Percentiles rank a stretch among this genome's conserved stretches.
Evolutionary conservation across 2,329 filamentous ascomycete species (phyloP).

Genomic region (Fusarium goolgardi): DNA sequence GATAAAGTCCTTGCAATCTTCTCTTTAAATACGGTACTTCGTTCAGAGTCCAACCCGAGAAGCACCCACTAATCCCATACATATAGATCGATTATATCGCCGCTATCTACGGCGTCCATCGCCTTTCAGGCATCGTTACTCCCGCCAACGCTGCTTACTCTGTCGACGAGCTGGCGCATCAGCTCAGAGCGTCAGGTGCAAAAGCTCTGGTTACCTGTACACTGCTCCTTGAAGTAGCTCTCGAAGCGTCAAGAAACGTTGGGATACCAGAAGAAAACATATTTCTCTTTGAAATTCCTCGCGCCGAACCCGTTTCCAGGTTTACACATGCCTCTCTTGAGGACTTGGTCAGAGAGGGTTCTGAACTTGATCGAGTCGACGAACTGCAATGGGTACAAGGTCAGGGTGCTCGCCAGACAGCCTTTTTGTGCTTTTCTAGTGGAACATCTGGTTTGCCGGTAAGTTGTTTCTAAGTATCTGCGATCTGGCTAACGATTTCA

Average conservation of each 20-base stretch:
- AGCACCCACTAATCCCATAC: fast-evolving
- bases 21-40: conserved; percentile 76
- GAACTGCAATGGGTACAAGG: conserved; percentile 69
- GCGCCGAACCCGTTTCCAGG: conserved; percentile 46
- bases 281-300: conserved; percentile 75
- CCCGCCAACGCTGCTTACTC: conserved; percentile 82
- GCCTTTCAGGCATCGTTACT: conserved; percentile 76
- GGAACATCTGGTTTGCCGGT: conserved; percentile 83
- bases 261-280: conserved; percentile 72
- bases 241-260: conserved; percentile 70
- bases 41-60: conserved; percentile 12
- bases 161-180: conserved; percentile 74
- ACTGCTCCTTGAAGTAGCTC: conserved; percentile 71
- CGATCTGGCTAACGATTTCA: fast-evolving
- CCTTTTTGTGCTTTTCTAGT: conserved; percentile 83
- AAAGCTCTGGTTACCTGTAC: conserved; percentile 78
- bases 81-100: conserved; percentile 77
- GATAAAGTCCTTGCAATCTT: conserved; percentile 83
- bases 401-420: conserved; percentile 73
- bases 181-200: conserved; percentile 75
- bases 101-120: conserved; percentile 78
- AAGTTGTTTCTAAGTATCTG: conserved; percentile 1
- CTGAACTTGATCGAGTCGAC: conserved; percentile 62
- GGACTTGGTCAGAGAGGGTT: conserved; percentile 72
- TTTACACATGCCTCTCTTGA: conserved; percentile 69